Conservation (phyloP, 371 early-diverging fungal species). For the Amoeboaphelidium protococcarum region DNA sequence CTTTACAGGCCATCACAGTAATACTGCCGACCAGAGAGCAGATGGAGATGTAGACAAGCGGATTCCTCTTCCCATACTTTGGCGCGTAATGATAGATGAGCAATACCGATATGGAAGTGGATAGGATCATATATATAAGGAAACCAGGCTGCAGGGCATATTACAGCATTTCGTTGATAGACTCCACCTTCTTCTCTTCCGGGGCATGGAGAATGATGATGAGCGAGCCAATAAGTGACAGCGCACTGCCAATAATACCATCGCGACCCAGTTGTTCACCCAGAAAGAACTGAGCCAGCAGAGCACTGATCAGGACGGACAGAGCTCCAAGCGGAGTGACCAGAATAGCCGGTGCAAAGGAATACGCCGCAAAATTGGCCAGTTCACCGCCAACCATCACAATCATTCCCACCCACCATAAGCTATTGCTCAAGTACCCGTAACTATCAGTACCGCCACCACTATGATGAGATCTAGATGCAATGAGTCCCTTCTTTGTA, state of each 20-base stretch:
- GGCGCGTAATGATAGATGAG: constrained; percentile 58
- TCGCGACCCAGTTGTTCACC: constrained; percentile 52
- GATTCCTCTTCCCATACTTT: constrained; percentile 38
- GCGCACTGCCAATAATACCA: constrained; percentile 69
- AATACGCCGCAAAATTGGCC: constrained; percentile 75
- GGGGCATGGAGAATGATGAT: constrained; percentile 70
- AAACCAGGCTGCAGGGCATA: constrained; percentile 59
- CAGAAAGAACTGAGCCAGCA: constrained; percentile 63
- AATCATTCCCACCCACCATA: constrained; percentile 75
- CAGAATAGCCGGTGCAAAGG: constrained; percentile 71
- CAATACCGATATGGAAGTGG: constrained; percentile 18
- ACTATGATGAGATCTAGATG: neutral
- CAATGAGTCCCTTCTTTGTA: constrained; percentile 68
- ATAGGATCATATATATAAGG: constrained; percentile 35
- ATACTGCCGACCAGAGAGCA: constrained; percentile 64
- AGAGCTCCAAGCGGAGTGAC: constrained; percentile 73
- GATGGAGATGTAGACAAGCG: constrained; percentile 63
- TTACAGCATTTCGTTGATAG: constrained; percentile 47
- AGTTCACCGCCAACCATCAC: constrained; percentile 67
- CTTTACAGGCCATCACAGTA: constrained; percentile 70
- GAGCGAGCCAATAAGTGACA: constrained; percentile 66
- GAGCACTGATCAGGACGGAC: constrained; percentile 58
- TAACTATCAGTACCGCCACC: neutral
- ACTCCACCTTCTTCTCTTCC: constrained; percentile 42
- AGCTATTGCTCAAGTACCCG: constrained; percentile 45